Evolutionary conservation across 2,329 filamentous ascomycete species (phyloP).

Genomic region (Teratosphaeria pseudoeucalypti): DNA sequence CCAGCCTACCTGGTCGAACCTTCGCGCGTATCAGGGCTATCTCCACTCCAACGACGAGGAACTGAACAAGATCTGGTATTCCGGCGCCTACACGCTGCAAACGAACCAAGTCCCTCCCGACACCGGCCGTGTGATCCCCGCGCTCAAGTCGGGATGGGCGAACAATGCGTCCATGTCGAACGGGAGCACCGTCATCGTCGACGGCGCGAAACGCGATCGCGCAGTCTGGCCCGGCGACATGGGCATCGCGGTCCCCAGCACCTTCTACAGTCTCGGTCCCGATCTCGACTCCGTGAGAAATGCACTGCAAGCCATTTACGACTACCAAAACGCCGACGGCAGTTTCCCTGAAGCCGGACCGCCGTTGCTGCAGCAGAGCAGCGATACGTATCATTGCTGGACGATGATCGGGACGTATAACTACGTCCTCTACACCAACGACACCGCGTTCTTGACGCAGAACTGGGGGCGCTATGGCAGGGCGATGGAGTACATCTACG

Average conservation of each 20-base stretch:
- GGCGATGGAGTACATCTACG: conserved; percentile 33
- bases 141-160: conserved; percentile 19
- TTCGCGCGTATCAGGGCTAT: conserved; percentile 29
- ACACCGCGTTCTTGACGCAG: conserved; percentile 29
- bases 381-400: conserved; percentile 45
- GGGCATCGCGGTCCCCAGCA: conserved; percentile 38
- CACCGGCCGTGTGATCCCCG: conserved; percentile 22
- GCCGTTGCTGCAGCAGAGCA: conserved; percentile 26
- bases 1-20: conserved; percentile 40
- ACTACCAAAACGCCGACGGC: conserved; percentile 30
- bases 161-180: conserved; percentile 27
- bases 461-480: conserved; percentile 36
- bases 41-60: conserved; percentile 28
- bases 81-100: conserved; percentile 34
- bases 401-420: conserved; percentile 35
- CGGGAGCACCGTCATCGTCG: conserved; percentile 26
- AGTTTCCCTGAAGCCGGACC: conserved; percentile 32
- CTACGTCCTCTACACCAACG: conserved; percentile 30
- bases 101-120: conserved; percentile 27
- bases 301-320: conserved; percentile 38
- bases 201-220: conserved; percentile 31
- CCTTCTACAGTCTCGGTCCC: conserved; percentile 25
- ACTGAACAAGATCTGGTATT: conserved; percentile 49
- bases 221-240: conserved; percentile 40
- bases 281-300: conserved; percentile 38